Percentiles rank a stretch among this genome's conserved stretches.
phyloP scores from a whole-genome alignment of 2,329 filamentous ascomycete genomes.

The Colletotrichum tamarilloi region DNA sequence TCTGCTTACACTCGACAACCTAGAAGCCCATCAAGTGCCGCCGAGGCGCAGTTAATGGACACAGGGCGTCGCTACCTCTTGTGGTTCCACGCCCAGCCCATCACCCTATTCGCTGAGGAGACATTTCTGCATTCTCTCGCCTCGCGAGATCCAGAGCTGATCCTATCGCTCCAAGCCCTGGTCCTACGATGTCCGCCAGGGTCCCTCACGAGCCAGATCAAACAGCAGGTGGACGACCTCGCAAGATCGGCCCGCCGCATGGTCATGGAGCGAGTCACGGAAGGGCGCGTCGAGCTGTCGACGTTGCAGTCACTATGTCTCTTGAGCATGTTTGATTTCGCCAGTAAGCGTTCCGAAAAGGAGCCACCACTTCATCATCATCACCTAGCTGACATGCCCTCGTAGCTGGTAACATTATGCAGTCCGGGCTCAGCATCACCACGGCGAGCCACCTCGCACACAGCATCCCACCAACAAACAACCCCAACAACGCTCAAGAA shows the following conservation, averaged over 20 bases:
- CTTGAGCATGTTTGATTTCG: slow-evolving; percentile 50
- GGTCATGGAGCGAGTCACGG: slow-evolving; percentile 46
- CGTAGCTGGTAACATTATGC: slow-evolving; percentile 39
- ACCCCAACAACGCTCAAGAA: slow-evolving; percentile 39
- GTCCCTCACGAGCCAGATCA: neutral
- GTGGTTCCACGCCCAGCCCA: slow-evolving; percentile 61
- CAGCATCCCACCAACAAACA: slow-evolving; percentile 35
- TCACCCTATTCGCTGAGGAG: slow-evolving; percentile 56
- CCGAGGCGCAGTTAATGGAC: neutral
- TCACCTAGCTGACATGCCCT: neutral
- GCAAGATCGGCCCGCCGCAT: slow-evolving; percentile 36
- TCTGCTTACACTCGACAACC: neutral
- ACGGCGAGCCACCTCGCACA: slow-evolving; percentile 40
- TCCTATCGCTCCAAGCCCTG: slow-evolving; percentile 51
- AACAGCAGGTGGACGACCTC: neutral
- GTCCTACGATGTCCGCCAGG: slow-evolving; percentile 51
- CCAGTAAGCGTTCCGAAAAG: slow-evolving; percentile 38
- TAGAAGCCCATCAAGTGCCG: neutral
- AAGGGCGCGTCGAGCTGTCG: slow-evolving; percentile 49
- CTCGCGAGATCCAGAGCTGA: slow-evolving; percentile 48
- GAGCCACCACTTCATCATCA: accelerated
- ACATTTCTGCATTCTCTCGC: slow-evolving; percentile 52
- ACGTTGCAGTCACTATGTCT: slow-evolving; percentile 52
- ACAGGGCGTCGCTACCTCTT: slow-evolving; percentile 48
- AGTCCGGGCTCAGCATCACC: slow-evolving; percentile 39